These are phyloP conservation scores for Rhodamnia rubescens DNA, from an alignment of 345 rosid species.

Conservation along the genomic window DNA sequence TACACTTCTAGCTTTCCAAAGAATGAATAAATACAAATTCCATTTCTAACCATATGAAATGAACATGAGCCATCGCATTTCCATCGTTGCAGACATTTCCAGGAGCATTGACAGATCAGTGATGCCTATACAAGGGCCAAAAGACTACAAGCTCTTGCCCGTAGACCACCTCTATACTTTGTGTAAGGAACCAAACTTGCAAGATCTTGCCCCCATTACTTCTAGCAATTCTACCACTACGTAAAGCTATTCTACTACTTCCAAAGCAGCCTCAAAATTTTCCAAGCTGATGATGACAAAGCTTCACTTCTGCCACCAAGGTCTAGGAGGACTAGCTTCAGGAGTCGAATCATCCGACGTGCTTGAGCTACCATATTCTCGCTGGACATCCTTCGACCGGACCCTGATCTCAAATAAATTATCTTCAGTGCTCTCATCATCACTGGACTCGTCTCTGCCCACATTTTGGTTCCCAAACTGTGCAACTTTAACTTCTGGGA, in stretches of 20 bases:
- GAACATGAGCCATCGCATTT: not conserved
- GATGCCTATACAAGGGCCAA: not conserved
- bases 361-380: not conserved
- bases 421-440: not conserved
- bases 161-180: not conserved
- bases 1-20: not conserved
- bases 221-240: not conserved
- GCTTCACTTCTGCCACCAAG: not conserved
- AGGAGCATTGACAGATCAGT: not conserved
- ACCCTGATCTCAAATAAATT: not conserved
- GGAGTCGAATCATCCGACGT: not conserved
- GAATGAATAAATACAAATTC: not conserved
- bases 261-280: not conserved
- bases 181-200: not conserved
- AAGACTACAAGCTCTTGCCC: not conserved
- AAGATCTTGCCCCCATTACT: not conserved
- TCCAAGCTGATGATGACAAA: not conserved
- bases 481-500: not conserved
- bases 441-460: not conserved
- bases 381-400: not conserved
- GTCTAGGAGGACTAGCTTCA: not conserved
- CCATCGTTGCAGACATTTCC: not conserved
- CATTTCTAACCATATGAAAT: not conserved
- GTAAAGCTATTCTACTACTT: not conserved
- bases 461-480: not conserved